These are phyloP conservation scores for Exophiala viscosa DNA, from an alignment of 2,329 filamentous ascomycete genomes.

Conservation along the genomic window DNA sequence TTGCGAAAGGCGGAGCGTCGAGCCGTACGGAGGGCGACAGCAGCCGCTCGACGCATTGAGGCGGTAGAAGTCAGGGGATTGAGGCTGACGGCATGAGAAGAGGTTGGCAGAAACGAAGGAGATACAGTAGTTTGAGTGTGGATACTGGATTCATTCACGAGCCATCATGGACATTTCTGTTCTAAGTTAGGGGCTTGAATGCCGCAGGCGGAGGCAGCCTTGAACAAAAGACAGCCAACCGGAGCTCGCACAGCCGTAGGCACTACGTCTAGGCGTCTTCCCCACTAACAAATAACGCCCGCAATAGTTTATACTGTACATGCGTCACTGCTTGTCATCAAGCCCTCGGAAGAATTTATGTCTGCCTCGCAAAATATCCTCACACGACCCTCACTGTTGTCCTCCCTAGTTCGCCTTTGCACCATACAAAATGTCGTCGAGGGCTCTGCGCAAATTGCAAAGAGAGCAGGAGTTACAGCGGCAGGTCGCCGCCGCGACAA, in stretches of 20 bases:
- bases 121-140: background rate
- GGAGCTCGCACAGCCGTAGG: too few relatives aligned
- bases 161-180: background rate
- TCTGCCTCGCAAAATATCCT: background rate
- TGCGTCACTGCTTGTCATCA: too few relatives aligned
- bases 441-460: slow-evolving; percentile 62
- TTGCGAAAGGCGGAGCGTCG: slow-evolving; percentile 45
- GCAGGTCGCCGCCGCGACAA: slow-evolving; percentile 41
- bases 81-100: slow-evolving; percentile 12
- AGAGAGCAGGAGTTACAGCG: slow-evolving; percentile 58
- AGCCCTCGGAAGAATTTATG: too few relatives aligned
- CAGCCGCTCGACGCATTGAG: slow-evolving; percentile 47
- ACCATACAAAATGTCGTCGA: slow-evolving; percentile 55
- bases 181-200: background rate
- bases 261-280: too few relatives aligned
- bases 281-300: too few relatives aligned
- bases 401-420: background rate
- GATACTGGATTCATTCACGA: slow-evolving; percentile 1
- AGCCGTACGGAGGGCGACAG: slow-evolving; percentile 47
- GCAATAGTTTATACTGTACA: too few relatives aligned
- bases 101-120: background rate
- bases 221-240: too few relatives aligned
- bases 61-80: slow-evolving; percentile 11
- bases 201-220: too few relatives aligned
- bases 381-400: background rate